Conservation (phyloP, 306 rosid species). For the Rosa rugosa region DNA sequence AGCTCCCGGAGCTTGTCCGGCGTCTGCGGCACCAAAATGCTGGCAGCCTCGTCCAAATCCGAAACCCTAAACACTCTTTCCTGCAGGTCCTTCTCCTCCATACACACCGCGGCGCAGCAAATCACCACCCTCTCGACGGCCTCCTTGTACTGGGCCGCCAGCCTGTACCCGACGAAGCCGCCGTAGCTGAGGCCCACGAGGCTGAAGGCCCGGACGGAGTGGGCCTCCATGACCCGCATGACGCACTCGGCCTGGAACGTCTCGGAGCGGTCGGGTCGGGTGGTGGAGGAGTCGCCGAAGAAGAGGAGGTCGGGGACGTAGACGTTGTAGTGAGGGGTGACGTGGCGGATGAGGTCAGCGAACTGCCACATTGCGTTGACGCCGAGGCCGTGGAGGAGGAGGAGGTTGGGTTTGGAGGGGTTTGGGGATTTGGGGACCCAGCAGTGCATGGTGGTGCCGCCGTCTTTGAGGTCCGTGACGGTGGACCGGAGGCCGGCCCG, state of each 20-base stretch:
- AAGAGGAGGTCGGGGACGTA: constrained; percentile 86
- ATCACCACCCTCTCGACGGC: constrained; percentile 77
- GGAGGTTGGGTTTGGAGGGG: constrained; percentile 57
- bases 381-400: constrained; percentile 80
- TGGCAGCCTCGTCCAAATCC: constrained; percentile 65
- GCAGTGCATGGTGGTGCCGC: constrained; percentile 62
- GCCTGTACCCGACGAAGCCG: constrained; percentile 70
- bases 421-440: constrained; percentile 65
- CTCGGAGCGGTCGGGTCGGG: constrained; percentile 60
- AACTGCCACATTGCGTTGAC: constrained; percentile 88
- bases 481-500: constrained; percentile 68
- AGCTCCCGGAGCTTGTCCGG: constrained; percentile 53
- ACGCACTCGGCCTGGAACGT: constrained; percentile 78
- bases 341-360: constrained; percentile 50
- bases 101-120: constrained; percentile 67
- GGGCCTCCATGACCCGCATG: constrained; percentile 63
- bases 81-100: constrained; percentile 76
- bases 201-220: constrained; percentile 44
- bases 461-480: constrained; percentile 57
- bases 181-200: constrained; percentile 86
- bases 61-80: constrained; percentile 56
- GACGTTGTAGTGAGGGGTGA: constrained; percentile 54
- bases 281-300: constrained; percentile 70
- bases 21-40: constrained; percentile 70
- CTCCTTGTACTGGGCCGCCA: constrained; percentile 51